These are phyloP conservation scores for Corymbia calophylla DNA, from an alignment of 441 rosid genomes.

Conservation along the genomic window DNA sequence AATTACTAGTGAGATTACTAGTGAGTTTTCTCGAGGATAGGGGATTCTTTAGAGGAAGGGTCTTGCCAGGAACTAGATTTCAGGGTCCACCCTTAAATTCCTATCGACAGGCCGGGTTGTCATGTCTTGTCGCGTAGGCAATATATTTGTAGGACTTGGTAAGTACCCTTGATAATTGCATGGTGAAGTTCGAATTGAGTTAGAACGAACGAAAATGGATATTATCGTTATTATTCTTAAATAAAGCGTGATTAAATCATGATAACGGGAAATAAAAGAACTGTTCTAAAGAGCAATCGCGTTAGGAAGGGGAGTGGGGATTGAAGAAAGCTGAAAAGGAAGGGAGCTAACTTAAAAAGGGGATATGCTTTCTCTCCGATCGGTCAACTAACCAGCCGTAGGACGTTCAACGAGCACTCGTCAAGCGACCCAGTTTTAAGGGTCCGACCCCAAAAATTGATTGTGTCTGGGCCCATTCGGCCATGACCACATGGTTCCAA, in stretches of 20 bases:
- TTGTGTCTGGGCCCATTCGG: background rate
- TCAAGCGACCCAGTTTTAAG: background rate
- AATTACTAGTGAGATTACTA: background rate
- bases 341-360: background rate
- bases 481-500: background rate
- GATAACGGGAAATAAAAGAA: background rate
- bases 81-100: background rate
- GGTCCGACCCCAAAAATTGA: background rate
- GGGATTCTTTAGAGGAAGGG: background rate
- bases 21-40: background rate
- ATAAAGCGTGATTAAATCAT: background rate
- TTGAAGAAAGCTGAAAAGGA: background rate
- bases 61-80: background rate
- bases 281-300: background rate
- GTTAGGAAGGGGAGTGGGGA: background rate
- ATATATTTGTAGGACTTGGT: background rate
- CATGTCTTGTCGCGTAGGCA: background rate
- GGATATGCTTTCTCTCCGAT: background rate
- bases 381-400: background rate
- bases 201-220: background rate
- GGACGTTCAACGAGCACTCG: background rate
- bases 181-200: background rate
- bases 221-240: background rate
- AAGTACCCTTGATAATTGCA: background rate
- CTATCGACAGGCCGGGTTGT: background rate